Conservation (phyloP, 2,329 filamentous ascomycete species). For the Dactylellina leptospora region DNA sequence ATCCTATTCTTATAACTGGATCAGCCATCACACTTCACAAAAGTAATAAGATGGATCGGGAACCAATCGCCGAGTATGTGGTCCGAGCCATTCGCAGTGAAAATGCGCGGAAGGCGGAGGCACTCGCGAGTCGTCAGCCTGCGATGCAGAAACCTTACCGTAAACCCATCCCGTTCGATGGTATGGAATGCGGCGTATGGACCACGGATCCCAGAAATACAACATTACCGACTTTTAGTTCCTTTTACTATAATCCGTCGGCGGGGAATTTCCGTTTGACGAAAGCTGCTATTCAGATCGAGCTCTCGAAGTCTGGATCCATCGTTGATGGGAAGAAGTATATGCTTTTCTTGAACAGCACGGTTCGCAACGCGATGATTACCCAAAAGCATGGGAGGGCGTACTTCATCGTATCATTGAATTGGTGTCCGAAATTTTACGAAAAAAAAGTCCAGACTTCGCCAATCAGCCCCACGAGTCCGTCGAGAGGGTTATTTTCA, state of each 20-base stretch:
- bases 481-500: neutral
- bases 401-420: conserved; percentile 27
- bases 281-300: conserved; percentile 17
- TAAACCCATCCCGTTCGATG: conserved; percentile 11
- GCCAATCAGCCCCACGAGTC: neutral
- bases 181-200: conserved; percentile 42
- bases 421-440: conserved; percentile 45
- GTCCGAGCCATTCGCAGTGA: conserved; percentile 16
- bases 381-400: conserved; percentile 4
- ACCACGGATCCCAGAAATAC: conserved; percentile 32
- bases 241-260: conserved; percentile 4
- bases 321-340: neutral
- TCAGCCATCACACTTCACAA: conserved; percentile 5
- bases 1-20: conserved; percentile 24
- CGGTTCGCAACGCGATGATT: conserved; percentile 16
- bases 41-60: conserved; percentile 8
- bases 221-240: conserved; percentile 21
- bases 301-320: conserved; percentile 1
- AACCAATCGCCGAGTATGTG: conserved; percentile 1
- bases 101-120: conserved; percentile 15
- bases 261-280: conserved; percentile 31
- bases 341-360: conserved; percentile 18
- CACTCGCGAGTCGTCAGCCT: neutral
- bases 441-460: neutral
- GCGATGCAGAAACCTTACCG: conserved; percentile 18